Base-by-base conservation (phyloP, 768 basidiomycete genomes). In the Psilocybe tampanensis region DNA sequence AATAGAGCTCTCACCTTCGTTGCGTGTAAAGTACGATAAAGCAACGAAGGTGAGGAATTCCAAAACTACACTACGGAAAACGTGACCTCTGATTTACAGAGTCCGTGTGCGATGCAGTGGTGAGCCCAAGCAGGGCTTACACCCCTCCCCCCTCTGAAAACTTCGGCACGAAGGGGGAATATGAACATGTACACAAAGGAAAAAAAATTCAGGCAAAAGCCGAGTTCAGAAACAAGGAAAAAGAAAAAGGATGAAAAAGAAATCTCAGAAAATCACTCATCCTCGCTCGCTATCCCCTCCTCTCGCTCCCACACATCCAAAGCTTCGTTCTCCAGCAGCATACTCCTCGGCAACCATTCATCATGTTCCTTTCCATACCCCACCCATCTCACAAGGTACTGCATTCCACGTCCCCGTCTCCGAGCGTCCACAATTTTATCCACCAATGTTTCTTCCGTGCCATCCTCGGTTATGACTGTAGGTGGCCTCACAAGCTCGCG, bases 371-470 rank as follows among this genome's bases (percentile, higher is more conserved):
- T 49, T 1, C 68, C 66, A 49, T 70, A 71, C 3, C 73, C 73
- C 1, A 22, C 5, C 71, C 73, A 79, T 0, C 62, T 50, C 0
- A 79, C 67, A 0, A 73, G 60, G 55, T 68, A 76, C 50, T 70
- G 70, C 18, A 34, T 62, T 0, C 72, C 72, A 2, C 60, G 63
- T 2, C 74, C 71, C 1, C 41, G 22, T 13, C 24, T 32, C 0
- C 65, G 54, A 12, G 47, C 48, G 43, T 74, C 68, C 0, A 76
- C 9, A 39, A 77, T 74, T 0, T 52, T 18, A 6, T 75, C 71
- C 23, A 75, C 60, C 8, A 60, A 19, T 21, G 51, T 62, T 21
- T 67, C 63, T 22, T 57, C 52, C 1, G 33, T 5, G 0, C 62
- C 56, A 22, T 62, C 58, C 26, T 48, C 47, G 3, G 47, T 48